These are phyloP conservation scores for Geotrichum australiense DNA, from an alignment of 1,139 yeast genomes.

Conservation along the genomic window DNA sequence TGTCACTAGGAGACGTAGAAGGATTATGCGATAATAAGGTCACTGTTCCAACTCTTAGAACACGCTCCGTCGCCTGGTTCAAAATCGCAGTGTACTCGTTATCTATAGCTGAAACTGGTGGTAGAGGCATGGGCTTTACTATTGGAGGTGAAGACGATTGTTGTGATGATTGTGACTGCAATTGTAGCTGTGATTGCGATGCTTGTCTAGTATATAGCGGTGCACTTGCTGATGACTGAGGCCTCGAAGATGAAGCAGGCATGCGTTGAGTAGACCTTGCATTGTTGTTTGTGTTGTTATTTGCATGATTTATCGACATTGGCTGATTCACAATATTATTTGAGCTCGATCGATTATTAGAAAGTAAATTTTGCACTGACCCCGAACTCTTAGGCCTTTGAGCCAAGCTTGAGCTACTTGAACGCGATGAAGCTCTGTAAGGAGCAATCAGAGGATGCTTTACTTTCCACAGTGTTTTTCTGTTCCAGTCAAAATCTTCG, in stretches of 20 bases:
- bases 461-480: conserved; percentile 57
- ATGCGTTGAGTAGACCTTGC: too few species aligned
- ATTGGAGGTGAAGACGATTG: conserved; percentile 4
- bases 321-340: conserved; percentile 7
- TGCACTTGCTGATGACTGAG: conserved; percentile 15
- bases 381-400: conserved; percentile 1
- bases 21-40: conserved; percentile 26
- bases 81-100: conserved; percentile 61
- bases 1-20: conserved; percentile 22
- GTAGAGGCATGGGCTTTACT: conserved; percentile 38
- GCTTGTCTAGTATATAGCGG: conserved; percentile 2
- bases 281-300: too few species aligned
- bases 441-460: conserved; percentile 77
- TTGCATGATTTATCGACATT: too few species aligned
- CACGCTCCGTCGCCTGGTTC: conserved; percentile 59
- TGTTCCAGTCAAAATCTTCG: conserved; percentile 59
- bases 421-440: conserved; percentile 41
- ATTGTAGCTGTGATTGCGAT: conserved; percentile 22
- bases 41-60: conserved; percentile 56
- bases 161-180: conserved; percentile 21
- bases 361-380: background rate
- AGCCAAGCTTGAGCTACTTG: conserved; percentile 22
- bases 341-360: conserved; percentile 4
- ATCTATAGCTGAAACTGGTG: conserved; percentile 56
- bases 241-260: conserved; percentile 24